Percentiles rank a stretch among this genome's conserved stretches.
Conservation (phyloP, 805 yeast genomes). For the Henningerozyma blattae region DNA sequence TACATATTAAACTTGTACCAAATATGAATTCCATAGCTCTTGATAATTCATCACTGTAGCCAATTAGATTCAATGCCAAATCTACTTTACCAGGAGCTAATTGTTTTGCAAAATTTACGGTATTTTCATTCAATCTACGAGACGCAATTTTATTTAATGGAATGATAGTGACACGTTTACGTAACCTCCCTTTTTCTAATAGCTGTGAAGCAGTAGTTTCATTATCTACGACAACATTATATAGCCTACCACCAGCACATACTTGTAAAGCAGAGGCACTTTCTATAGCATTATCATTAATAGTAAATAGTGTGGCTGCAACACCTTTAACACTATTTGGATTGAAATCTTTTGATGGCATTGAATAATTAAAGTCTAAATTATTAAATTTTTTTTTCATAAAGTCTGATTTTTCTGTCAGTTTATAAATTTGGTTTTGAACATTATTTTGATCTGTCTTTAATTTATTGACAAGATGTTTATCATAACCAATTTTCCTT, state of each 20-base stretch:
- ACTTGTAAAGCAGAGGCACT: slow-evolving; percentile 80
- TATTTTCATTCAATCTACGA: slow-evolving; percentile 36
- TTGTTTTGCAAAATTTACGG: slow-evolving; percentile 55
- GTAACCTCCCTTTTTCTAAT: slow-evolving; percentile 64
- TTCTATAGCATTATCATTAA: slow-evolving; percentile 43
- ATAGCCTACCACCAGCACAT: slow-evolving; percentile 86
- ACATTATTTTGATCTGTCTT: slow-evolving; percentile 34
- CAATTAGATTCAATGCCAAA: slow-evolving; percentile 72
- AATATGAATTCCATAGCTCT: slow-evolving; percentile 87
- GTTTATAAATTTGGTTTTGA: slow-evolving; percentile 31
- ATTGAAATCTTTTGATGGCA: slow-evolving; percentile 52
- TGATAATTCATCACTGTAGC: slow-evolving; percentile 54
- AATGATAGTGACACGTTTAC: slow-evolving; percentile 78
- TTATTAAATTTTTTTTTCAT: slow-evolving; percentile 56
- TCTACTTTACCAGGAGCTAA: slow-evolving; percentile 79
- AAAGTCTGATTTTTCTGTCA: slow-evolving; percentile 37
- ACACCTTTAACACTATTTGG: slow-evolving; percentile 65
- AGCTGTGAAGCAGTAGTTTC: slow-evolving; percentile 76
- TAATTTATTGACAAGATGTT: slow-evolving; percentile 31
- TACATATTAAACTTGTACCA: slow-evolving; percentile 81
- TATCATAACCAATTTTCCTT: slow-evolving; percentile 43
- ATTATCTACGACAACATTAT: slow-evolving; percentile 82
- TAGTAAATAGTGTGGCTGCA: slow-evolving; percentile 70
- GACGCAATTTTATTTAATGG: slow-evolving; percentile 82
- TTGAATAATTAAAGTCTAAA: slow-evolving; percentile 61